Percentiles rank a stretch among this genome's conserved stretches.
phyloP scores from a whole-genome alignment of 139 green algal genomes.

The Tetratostichococcus sp. region DNA sequence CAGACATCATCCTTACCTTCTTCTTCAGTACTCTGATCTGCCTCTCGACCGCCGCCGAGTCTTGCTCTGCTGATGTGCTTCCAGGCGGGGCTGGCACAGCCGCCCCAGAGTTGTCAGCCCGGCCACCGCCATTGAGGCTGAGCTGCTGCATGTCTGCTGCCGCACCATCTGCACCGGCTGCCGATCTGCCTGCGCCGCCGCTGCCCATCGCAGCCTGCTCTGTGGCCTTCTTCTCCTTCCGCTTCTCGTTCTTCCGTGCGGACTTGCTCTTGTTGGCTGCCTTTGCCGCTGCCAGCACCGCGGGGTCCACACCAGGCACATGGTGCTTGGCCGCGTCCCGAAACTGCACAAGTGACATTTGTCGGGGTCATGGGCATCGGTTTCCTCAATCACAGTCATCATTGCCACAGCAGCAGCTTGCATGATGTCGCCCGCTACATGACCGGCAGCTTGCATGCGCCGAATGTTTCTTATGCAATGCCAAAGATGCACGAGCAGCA shows the following conservation, averaged over 20 bases:
- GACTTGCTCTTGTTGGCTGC: slow-evolving; percentile 23
- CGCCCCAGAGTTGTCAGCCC: neutral
- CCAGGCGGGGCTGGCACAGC: neutral
- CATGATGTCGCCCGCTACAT: neutral
- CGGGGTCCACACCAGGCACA: neutral
- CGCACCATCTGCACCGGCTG: slow-evolving; percentile 1
- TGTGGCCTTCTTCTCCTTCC: slow-evolving; percentile 37
- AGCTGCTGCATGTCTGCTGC: neutral
- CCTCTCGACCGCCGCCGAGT: slow-evolving; percentile 40
- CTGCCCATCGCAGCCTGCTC: neutral
- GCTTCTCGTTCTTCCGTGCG: slow-evolving; percentile 37
- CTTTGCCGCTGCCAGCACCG: neutral
- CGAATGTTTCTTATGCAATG: neutral
- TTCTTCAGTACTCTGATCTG: slow-evolving; percentile 57
- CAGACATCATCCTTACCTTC: slow-evolving; percentile 59
- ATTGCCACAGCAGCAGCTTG: neutral
- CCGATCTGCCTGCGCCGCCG: neutral
- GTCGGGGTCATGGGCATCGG: neutral
- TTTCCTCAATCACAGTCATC: neutral
- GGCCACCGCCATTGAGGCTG: neutral
- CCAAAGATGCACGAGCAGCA: neutral
- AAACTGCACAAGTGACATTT: no score
- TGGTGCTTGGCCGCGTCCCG: neutral
- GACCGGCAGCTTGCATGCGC: neutral
- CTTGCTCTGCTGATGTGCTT: neutral